Percentiles rank a stretch among this genome's conserved stretches.
Conservation (phyloP, 2,329 filamentous ascomycete species). For the Aureobasidium pullulans region DNA sequence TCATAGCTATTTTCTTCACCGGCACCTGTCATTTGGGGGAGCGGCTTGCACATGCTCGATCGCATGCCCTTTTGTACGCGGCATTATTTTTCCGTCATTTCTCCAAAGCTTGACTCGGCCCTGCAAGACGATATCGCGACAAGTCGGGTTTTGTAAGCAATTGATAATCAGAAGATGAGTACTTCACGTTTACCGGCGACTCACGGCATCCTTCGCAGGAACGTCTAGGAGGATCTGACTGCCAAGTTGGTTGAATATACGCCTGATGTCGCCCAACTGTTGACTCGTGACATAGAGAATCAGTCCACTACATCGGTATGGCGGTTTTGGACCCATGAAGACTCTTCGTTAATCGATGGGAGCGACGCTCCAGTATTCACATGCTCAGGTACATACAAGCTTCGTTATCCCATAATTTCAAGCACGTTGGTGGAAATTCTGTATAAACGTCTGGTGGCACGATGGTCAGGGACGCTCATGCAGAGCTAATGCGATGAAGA, state of each 20-base stretch:
- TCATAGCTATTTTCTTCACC: no score
- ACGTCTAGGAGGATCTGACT: neutral
- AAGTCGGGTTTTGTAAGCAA: neutral
- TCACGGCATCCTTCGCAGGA: neutral
- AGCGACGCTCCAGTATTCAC: no score
- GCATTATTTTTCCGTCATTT: no score
- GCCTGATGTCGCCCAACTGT: neutral
- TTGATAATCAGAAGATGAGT: neutral
- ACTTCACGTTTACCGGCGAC: neutral
- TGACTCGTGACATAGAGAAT: neutral
- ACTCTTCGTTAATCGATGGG: no score
- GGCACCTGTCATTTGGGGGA: no score
- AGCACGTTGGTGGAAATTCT: neutral
- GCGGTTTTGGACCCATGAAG: no score
- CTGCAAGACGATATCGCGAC: neutral
- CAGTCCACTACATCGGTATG: no score
- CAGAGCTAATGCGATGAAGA: neutral
- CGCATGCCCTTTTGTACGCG: no score
- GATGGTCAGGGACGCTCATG: neutral
- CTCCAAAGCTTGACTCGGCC: neutral
- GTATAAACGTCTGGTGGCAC: neutral
- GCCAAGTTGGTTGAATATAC: neutral
- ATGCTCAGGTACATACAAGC: neutral
- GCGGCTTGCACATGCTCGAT: no score
- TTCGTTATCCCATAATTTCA: neutral